phyloP scores from a whole-genome alignment of 306 rosid genomes.

The Ormosia emarginata region DNA sequence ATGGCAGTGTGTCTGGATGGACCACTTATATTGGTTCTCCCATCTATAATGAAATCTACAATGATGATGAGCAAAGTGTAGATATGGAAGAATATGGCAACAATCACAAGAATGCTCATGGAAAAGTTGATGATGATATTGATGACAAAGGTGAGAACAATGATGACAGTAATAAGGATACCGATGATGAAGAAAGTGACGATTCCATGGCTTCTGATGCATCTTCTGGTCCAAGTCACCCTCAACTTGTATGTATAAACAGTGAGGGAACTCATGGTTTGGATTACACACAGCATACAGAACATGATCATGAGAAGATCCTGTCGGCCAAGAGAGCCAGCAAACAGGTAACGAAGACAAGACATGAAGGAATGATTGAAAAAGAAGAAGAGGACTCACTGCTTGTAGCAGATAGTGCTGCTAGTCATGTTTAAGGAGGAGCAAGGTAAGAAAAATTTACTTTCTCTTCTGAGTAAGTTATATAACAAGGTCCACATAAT shows the following conservation, averaged over 20 bases:
- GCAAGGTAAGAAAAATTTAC: constrained; percentile 28
- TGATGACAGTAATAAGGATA: neutral
- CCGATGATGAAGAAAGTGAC: constrained; percentile 36
- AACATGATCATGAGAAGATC: constrained; percentile 18
- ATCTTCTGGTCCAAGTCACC: constrained; percentile 62
- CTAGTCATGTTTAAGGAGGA: constrained; percentile 46
- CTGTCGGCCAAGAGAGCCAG: constrained; percentile 31
- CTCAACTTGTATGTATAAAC: constrained; percentile 20
- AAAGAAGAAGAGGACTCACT: constrained; percentile 23
- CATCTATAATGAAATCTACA: neutral
- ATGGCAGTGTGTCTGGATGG: constrained; percentile 70
- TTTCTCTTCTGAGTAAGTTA: neutral
- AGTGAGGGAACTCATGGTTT: constrained; percentile 28
- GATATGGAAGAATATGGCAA: neutral
- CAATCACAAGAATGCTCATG: constrained; percentile 16
- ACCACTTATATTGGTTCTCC: constrained; percentile 63
- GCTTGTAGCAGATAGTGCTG: constrained; percentile 51
- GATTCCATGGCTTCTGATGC: constrained; percentile 86
- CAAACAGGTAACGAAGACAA: constrained; percentile 33
- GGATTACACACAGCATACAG: constrained; percentile 4
- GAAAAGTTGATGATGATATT: neutral
- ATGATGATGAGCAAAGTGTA: constrained; percentile 12
- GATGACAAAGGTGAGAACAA: constrained; percentile 7
- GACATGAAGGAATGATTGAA: constrained; percentile 22
- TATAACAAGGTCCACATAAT: neutral